These are phyloP conservation scores for Venturia carpophila DNA, from an alignment of 2,329 filamentous ascomycete genomes.

Conservation along the genomic window DNA sequence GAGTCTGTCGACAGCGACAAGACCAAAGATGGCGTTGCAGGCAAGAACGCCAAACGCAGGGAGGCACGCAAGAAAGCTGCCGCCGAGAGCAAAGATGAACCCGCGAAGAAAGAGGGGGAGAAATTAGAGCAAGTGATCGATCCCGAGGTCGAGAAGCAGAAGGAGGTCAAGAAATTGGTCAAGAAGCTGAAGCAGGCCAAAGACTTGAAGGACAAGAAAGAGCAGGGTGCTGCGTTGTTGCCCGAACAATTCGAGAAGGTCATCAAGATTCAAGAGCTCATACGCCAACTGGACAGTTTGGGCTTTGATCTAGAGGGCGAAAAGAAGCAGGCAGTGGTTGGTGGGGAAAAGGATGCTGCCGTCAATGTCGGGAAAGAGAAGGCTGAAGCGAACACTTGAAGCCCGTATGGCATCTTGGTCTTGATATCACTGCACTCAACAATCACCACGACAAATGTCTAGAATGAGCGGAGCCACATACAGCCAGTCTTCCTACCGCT, in stretches of 20 bases:
- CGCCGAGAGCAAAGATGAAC: slow-evolving; percentile 22
- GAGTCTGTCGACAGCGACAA: slow-evolving; percentile 46
- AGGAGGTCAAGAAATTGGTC: slow-evolving; percentile 81
- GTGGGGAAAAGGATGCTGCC: not conserved
- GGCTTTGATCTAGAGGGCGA: slow-evolving; percentile 78
- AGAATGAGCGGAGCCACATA: not conserved
- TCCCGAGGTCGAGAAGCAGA: slow-evolving; percentile 72
- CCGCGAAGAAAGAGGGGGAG: slow-evolving; percentile 20
- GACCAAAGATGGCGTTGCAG: slow-evolving; percentile 44
- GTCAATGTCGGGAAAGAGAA: slow-evolving; percentile 1
- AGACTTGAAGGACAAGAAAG: slow-evolving; percentile 85
- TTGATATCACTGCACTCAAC: not conserved
- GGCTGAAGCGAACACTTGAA: not conserved
- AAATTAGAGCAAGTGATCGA: slow-evolving; percentile 40
- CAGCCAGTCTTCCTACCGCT: not conserved
- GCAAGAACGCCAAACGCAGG: slow-evolving; percentile 79
- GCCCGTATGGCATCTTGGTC: not conserved
- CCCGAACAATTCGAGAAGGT: slow-evolving; percentile 97
- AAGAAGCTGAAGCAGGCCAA: slow-evolving; percentile 94
- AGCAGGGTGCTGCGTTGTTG: slow-evolving; percentile 71
- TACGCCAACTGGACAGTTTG: slow-evolving; percentile 75
- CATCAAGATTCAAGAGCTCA: slow-evolving; percentile 90
- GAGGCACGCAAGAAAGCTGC: slow-evolving; percentile 58
- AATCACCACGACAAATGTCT: not conserved
- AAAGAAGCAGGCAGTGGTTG: slow-evolving; percentile 34